Percentiles rank a stretch among this genome's conserved stretches.
Evolutionary conservation across 352 stramenopile genomes (phyloP).

Genomic region (Pythium grandisporangium): DNA sequence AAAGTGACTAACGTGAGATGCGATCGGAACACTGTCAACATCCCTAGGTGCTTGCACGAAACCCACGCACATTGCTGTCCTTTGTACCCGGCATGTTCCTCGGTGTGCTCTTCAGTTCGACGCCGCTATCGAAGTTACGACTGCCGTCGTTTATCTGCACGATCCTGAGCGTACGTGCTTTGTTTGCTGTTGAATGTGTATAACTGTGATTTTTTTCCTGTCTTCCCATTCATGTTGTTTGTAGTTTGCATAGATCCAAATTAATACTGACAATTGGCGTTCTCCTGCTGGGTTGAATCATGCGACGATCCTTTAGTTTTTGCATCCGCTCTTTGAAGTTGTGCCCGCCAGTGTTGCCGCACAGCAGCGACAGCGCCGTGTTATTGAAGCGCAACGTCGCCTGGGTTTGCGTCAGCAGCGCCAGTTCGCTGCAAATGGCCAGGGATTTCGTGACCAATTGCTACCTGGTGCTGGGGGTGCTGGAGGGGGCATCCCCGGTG

Average conservation of each 20-base stretch:
- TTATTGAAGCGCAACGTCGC: conserved; percentile 62
- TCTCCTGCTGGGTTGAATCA: not conserved
- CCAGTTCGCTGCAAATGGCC: conserved; percentile 15
- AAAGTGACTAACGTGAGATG: conserved; percentile 1
- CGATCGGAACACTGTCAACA: not conserved
- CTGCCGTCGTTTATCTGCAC: conserved; percentile 63
- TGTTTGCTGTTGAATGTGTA: no score
- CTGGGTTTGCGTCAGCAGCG: conserved; percentile 37
- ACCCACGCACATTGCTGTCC: conserved; percentile 38
- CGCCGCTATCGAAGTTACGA: conserved; percentile 59
- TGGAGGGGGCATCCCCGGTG: no score
- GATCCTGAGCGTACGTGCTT: conserved; percentile 43
- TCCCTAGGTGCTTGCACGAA: conserved; percentile 58
- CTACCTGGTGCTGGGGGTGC: conserved; percentile 34
- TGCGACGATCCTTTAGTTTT: conserved; percentile 16
- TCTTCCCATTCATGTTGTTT: not conserved
- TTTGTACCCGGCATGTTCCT: conserved; percentile 55
- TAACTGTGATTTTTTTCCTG: not conserved
- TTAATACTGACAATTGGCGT: no score
- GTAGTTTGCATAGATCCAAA: no score
- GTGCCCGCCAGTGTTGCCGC: conserved; percentile 51
- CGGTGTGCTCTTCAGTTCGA: conserved; percentile 57
- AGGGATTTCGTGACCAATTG: conserved; percentile 78
- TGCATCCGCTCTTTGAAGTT: conserved; percentile 73
- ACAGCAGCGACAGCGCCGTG: conserved; percentile 64